These are phyloP conservation scores for Stramenopiles sp. DNA, from an alignment of 352 stramenopile genomes.

Conservation along the genomic window DNA sequence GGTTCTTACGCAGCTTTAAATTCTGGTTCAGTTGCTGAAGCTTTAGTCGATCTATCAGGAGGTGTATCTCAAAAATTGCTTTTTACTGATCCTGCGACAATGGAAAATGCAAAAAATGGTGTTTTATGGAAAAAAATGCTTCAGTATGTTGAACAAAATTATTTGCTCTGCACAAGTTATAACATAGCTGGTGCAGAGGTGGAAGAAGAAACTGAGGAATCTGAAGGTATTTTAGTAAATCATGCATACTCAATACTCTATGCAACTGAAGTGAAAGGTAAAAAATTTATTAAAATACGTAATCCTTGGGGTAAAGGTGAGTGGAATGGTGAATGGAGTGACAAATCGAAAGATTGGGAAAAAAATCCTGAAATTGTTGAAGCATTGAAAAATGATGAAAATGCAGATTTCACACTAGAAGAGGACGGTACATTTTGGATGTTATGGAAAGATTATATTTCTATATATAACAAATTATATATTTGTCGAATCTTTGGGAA, in stretches of 20 bases:
- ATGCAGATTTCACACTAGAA: too few species aligned
- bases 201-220: background rate
- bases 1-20: constrained; percentile 7
- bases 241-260: constrained; percentile 11
- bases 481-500: too few species aligned
- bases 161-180: constrained; percentile 8
- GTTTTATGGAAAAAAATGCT: constrained; percentile 1
- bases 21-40: background rate
- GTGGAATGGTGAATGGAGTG: constrained; percentile 9
- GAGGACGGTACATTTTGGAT: too few species aligned
- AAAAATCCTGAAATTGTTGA: too few species aligned
- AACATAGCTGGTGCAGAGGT: too few species aligned
- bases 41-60: constrained; percentile 9
- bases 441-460: too few species aligned
- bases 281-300: constrained; percentile 10
- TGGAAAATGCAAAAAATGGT: constrained; percentile 8
- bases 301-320: constrained; percentile 10
- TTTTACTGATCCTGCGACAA: constrained; percentile 6
- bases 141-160: constrained; percentile 1
- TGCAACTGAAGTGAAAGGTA: constrained; percentile 8
- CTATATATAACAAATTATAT: too few species aligned
- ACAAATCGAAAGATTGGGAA: constrained; percentile 4
- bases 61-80: background rate
- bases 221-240: background rate
- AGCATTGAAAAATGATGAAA: too few species aligned